Evolutionary conservation across 495 filamentous ascomycete genomes (phyloP), one percentile per base, ranked within the genome.

Genomic region (Penicillium silybi): DNA sequence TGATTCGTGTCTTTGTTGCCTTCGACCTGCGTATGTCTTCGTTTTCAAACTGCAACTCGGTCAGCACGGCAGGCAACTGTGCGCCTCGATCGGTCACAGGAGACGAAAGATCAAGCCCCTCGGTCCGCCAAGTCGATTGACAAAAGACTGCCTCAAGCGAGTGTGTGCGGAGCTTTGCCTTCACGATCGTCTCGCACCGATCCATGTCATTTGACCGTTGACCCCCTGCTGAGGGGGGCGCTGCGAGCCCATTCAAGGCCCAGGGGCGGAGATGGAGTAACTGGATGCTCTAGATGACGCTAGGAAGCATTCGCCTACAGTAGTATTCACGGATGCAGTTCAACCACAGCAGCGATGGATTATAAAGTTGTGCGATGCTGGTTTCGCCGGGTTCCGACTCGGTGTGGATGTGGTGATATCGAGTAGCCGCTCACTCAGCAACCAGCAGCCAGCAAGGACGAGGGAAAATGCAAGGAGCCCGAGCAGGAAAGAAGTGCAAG

Each of bases 391-490:
- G 29, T 13, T 13, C 11, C 29, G 13, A 32, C 22, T 23, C 22
- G 17, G 22, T 3, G 17, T 11, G 4, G 19, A n/a, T 23, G 16
- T 29, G n/a, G 16, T 29, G n/a, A 38, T 40, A 10, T 39, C 35
- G 37, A 39, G 44, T 9, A 37, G 29, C 29, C 9, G 26, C 11
- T 32, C 37, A 18, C 37, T n/a, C 16, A 5, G 6, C 16, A 39
- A 39, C 40, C 3, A 17, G 39, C 41, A 48, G 52, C 37, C 60
- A 50, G 57, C 50, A 61, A 57, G 54, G 57, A 63, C 49, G 45
- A 48, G 47, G 46, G 26, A 42, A 47, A 20, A 56, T 62, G 61
- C 61, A 64, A 64, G 61, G 61, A 62, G 61, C 58, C 55, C 44
- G 44, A 49, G 49, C 50, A 38, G 54, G 52, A 50, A 56, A 45